These are phyloP conservation scores for Candida albicans DNA, from an alignment of 1,139 yeast genomes.

Conservation along the genomic window DNA sequence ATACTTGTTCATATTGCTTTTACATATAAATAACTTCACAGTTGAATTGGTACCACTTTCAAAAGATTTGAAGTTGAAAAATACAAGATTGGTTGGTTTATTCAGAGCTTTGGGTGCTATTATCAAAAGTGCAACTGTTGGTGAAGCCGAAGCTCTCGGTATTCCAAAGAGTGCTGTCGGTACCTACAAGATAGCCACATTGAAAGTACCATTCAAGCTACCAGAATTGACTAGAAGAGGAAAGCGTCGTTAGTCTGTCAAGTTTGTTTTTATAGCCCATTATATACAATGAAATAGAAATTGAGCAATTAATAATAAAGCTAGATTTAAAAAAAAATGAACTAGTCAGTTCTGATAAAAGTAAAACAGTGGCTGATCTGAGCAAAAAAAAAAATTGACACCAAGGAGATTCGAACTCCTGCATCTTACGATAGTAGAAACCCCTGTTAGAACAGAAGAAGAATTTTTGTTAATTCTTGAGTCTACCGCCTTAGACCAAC, in stretches of 20 bases:
- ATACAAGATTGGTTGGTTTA: slow-evolving; percentile 66
- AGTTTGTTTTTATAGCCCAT: not conserved
- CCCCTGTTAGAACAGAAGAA: slow-evolving; percentile 1
- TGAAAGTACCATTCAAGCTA: slow-evolving; percentile 85
- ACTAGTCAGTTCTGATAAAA: not conserved
- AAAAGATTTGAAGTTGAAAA: slow-evolving; percentile 79
- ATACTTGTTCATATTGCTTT: slow-evolving; percentile 66
- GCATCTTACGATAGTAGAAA: slow-evolving; percentile 4
- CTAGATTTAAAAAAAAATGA: not conserved
- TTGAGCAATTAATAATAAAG: not conserved
- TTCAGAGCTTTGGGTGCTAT: slow-evolving; percentile 82
- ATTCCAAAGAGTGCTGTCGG: slow-evolving; percentile 64
- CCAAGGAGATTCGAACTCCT: slow-evolving; percentile 4
- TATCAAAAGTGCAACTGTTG: slow-evolving; percentile 71
- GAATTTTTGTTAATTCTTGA: not conserved
- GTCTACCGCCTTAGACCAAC: slow-evolving; percentile 1
- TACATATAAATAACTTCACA: slow-evolving; percentile 75
- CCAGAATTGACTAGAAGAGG: slow-evolving; percentile 79
- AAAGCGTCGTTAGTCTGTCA: slow-evolving; percentile 9
- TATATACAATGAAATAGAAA: not conserved
- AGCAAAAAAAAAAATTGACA: slow-evolving; percentile 1
- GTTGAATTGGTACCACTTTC: slow-evolving; percentile 82
- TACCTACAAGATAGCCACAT: slow-evolving; percentile 73
- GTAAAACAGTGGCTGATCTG: not conserved
- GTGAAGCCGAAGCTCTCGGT: slow-evolving; percentile 84